phyloP scores from a whole-genome alignment of 2,329 filamentous ascomycete species.

The Ceratocystis ficicola region DNA sequence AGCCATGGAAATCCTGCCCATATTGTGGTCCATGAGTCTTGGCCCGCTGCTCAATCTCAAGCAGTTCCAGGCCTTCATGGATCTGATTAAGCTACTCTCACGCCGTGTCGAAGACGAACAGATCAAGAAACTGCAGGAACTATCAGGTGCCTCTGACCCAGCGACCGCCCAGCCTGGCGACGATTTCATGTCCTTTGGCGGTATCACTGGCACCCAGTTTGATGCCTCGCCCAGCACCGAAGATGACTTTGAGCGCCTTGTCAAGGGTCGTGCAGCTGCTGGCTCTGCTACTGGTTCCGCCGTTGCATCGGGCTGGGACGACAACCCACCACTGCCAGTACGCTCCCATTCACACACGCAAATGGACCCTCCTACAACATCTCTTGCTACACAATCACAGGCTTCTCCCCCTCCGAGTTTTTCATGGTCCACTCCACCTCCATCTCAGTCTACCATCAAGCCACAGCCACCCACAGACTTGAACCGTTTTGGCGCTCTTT shows the following conservation, averaged over 20 bases:
- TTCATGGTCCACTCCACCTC: constrained; percentile 51
- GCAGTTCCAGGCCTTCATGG: constrained; percentile 85
- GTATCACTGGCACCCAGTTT: constrained; percentile 48
- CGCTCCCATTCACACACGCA: constrained; percentile 27
- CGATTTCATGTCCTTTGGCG: constrained; percentile 60
- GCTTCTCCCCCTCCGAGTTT: constrained; percentile 37
- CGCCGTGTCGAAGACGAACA: constrained; percentile 78
- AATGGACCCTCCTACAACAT: not conserved
- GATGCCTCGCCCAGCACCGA: constrained; percentile 45
- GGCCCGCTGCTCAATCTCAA: constrained; percentile 77
- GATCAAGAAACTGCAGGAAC: constrained; percentile 72
- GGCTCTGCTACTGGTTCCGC: constrained; percentile 29
- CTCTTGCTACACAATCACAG: constrained; percentile 26
- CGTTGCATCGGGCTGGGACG: constrained; percentile 40
- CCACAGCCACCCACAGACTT: constrained; percentile 40
- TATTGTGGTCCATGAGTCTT: constrained; percentile 83
- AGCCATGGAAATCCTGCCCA: constrained; percentile 77
- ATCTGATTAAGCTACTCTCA: constrained; percentile 70
- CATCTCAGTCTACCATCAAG: constrained; percentile 28
- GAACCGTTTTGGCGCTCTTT: constrained; percentile 41
- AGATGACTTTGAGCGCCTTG: constrained; percentile 76
- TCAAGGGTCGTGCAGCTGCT: constrained; percentile 50
- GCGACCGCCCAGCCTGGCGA: constrained; percentile 41
- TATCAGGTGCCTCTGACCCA: constrained; percentile 49
- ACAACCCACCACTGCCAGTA: constrained; percentile 25